These are phyloP conservation scores for Penicillium robsamsonii DNA, from an alignment of 495 filamentous ascomycete genomes.

Conservation along the genomic window DNA sequence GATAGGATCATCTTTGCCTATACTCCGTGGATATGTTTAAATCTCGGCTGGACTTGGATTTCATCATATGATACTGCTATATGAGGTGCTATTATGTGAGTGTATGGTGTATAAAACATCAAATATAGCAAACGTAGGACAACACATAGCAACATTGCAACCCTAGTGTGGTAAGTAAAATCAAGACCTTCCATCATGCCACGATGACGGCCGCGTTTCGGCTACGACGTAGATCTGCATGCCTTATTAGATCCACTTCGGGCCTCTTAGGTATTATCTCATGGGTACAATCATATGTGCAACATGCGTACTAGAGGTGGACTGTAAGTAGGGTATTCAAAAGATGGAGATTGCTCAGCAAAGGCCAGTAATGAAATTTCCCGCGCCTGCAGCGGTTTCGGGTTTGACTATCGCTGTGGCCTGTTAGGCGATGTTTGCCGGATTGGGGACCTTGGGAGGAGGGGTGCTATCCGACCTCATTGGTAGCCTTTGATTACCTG, in stretches of 20 bases:
- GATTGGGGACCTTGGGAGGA: constrained; percentile 30
- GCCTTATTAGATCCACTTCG: constrained; percentile 13
- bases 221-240: constrained; percentile 10
- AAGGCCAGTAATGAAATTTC: constrained; percentile 15
- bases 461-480: constrained; percentile 20
- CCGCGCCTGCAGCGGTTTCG: constrained; percentile 28
- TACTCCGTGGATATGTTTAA: background rate
- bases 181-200: constrained; percentile 5
- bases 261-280: constrained; percentile 22
- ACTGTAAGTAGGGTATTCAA: background rate
- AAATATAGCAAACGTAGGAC: background rate
- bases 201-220: constrained; percentile 15
- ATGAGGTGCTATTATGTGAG: background rate
- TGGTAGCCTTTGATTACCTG: constrained; percentile 18
- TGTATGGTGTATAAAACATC: background rate
- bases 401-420: constrained; percentile 12
- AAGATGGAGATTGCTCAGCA: background rate
- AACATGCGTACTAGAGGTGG: background rate
- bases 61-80: constrained; percentile 1
- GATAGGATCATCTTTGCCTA: background rate
- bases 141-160: background rate
- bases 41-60: background rate
- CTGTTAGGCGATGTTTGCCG: constrained; percentile 23
- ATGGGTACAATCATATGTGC: constrained; percentile 17
- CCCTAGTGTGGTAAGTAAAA: background rate